A percentile compares a stretch with the other conserved stretches of the same genome.
Evolutionary conservation across 257 asterid genomes (phyloP).

Genomic region (Nicotiana obtusifolia): DNA sequence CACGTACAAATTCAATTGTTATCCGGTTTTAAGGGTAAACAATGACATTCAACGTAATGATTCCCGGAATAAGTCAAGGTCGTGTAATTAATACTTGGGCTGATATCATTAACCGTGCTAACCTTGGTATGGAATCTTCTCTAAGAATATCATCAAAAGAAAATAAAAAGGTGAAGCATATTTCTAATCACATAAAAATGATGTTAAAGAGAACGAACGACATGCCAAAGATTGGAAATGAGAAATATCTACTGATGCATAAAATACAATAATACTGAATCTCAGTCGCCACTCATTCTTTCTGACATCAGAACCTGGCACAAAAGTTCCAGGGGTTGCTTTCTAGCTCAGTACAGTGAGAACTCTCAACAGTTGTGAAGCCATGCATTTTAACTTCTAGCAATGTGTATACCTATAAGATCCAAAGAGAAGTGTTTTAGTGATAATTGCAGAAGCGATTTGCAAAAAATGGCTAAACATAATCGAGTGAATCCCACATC

Average conservation of each 20-base stretch:
- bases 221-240: not conserved
- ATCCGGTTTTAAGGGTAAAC: no score
- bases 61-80: not conserved
- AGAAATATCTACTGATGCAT: not conserved
- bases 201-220: not conserved
- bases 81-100: no score
- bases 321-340: not conserved
- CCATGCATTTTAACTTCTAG: not conserved
- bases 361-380: not conserved
- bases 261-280: conserved; percentile 6
- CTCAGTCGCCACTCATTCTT: not conserved
- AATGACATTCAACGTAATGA: not conserved
- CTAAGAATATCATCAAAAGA: not conserved
- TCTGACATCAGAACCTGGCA: not conserved
- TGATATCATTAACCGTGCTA: no score
- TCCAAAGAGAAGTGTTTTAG: not conserved
- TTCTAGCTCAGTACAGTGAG: not conserved
- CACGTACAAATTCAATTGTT: no score
- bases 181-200: not conserved
- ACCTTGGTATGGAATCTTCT: not conserved
- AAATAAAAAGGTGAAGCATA: not conserved
- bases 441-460: not conserved
- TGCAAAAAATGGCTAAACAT: not conserved
- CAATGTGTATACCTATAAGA: not conserved
- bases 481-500: not conserved